Evolutionary conservation across 345 rosid species (phyloP), one percentile per base, ranked within the genome.

Genomic region (Mangifera indica): DNA sequence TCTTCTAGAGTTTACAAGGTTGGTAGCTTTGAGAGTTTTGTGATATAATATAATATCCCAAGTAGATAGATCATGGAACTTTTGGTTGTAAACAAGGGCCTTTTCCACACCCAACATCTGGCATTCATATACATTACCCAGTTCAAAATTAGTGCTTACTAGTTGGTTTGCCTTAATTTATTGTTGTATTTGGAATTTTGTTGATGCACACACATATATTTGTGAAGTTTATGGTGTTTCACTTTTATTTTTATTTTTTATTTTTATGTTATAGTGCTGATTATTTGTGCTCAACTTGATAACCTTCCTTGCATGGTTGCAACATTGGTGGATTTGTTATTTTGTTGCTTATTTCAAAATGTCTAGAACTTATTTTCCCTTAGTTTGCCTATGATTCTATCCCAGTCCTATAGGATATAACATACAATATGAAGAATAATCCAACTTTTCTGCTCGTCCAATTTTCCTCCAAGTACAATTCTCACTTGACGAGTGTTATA

Each of bases 401-500:
- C 26, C 56, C 15, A 42, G 56, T 37, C 52, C 40, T 24, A 10
- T n/a, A n/a, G n/a, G n/a, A n/a, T n/a, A n/a, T n/a, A n/a, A n/a
- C n/a, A n/a, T n/a, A n/a, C n/a, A n/a, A n/a, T 53, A 15, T 34
- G 45, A 61, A 51, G 29, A n/a, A 34, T 34, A 34, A 34, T 34
- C 25, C 29, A 12, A 24, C 45, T 69, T n/a, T 22, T 44, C 15
- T 66, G 29, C 71, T 42, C 52, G 51, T 15, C 71, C 8, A 12
- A 21, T 14, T 77, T 73, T 56, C 72, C 17, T 71, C 57, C 49
- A 62, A 72, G 34, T 26, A 56, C n/a, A 67, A 18, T 53, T 66
- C 74, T 70, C 45, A 60, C 71, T 25, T 72, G 15, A 71, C 7
- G 56, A 71, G 46, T 72, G 34, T 60, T 69, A 51, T 77, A 22